Conservation (phyloP, 768 basidiomycete species). For the Tylopilus plumbeoviolaceoides region DNA sequence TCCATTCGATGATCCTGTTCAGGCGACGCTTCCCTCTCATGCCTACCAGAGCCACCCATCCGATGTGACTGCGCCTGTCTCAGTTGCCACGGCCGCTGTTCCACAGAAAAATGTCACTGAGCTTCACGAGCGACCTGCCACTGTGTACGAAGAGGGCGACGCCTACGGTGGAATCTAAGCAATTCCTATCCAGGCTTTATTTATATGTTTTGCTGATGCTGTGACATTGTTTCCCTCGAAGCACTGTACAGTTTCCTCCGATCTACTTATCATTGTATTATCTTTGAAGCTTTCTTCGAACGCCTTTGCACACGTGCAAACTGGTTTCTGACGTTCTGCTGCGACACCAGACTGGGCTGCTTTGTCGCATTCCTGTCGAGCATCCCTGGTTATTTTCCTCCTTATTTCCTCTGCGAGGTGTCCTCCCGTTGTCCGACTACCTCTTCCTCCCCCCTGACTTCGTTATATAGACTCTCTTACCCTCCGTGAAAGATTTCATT, state of each 20-base stretch:
- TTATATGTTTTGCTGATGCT: slow-evolving; percentile 8
- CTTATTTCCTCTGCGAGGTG: background rate
- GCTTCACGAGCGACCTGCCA: slow-evolving; percentile 37
- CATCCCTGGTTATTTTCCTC: background rate
- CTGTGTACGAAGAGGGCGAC: slow-evolving; percentile 58
- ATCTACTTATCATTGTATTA: slow-evolving; percentile 25
- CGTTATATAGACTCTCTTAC: background rate
- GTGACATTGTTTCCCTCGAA: slow-evolving; percentile 2
- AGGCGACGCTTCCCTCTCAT: slow-evolving; percentile 27
- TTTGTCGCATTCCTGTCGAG: slow-evolving; percentile 13
- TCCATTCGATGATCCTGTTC: slow-evolving; percentile 25
- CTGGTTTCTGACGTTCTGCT: slow-evolving; percentile 22
- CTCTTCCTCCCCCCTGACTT: background rate
- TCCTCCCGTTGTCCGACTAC: slow-evolving; percentile 12
- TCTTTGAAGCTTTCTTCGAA: slow-evolving; percentile 9
- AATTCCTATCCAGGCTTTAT: background rate
- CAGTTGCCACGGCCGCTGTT: slow-evolving; percentile 8
- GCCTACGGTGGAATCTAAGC: slow-evolving; percentile 65
- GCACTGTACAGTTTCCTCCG: slow-evolving; percentile 18
- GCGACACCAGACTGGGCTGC: slow-evolving; percentile 27
- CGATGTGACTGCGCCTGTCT: slow-evolving; percentile 4
- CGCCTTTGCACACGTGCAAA: slow-evolving; percentile 8
- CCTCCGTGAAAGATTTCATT: slow-evolving; percentile 16
- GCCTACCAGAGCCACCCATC: slow-evolving; percentile 24
- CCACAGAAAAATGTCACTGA: slow-evolving; percentile 8